These are phyloP conservation scores for Ceraceosorus guamensis DNA, from an alignment of 1,284 basidiomycete species.

Conservation along the genomic window DNA sequence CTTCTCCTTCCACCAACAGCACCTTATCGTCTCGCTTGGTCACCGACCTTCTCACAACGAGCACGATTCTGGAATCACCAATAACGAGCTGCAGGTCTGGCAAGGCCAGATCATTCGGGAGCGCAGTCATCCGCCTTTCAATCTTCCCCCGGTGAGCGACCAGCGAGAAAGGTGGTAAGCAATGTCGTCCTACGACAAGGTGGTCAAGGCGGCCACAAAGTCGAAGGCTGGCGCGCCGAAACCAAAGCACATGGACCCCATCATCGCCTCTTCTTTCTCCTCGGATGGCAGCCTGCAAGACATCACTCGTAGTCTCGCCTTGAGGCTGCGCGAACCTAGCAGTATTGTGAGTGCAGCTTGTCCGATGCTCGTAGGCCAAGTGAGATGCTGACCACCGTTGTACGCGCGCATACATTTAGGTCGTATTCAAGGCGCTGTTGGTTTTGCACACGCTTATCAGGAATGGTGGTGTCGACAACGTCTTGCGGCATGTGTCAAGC, in stretches of 20 bases:
- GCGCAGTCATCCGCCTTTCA: too few species aligned
- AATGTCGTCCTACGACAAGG: conserved; percentile 39
- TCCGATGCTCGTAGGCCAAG: too few species aligned
- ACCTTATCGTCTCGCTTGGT: too few species aligned
- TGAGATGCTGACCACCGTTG: neutral
- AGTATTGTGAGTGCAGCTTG: conserved; percentile 59
- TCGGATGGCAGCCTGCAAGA: conserved; percentile 86
- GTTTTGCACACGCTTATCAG: conserved; percentile 92
- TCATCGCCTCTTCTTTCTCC: conserved; percentile 87
- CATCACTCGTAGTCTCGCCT: conserved; percentile 76
- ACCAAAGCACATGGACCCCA: conserved; percentile 55
- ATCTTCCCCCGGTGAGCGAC: too few species aligned
- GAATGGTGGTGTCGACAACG: conserved; percentile 82
- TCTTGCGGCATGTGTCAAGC: conserved; percentile 68
- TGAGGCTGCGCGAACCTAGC: conserved; percentile 80
- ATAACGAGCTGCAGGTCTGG: too few species aligned
- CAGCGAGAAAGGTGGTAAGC: too few species aligned
- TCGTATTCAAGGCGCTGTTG: conserved; percentile 92
- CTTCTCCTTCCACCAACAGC: too few species aligned
- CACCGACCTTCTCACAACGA: too few species aligned
- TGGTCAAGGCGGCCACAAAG: conserved; percentile 46
- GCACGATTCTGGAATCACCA: too few species aligned
- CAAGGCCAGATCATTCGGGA: too few species aligned
- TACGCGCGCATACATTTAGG: conserved; percentile 51
- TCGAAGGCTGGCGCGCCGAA: conserved; percentile 43